Base-by-base conservation (phyloP, 2,329 filamentous ascomycete species). In the Lachnellula arida region DNA sequence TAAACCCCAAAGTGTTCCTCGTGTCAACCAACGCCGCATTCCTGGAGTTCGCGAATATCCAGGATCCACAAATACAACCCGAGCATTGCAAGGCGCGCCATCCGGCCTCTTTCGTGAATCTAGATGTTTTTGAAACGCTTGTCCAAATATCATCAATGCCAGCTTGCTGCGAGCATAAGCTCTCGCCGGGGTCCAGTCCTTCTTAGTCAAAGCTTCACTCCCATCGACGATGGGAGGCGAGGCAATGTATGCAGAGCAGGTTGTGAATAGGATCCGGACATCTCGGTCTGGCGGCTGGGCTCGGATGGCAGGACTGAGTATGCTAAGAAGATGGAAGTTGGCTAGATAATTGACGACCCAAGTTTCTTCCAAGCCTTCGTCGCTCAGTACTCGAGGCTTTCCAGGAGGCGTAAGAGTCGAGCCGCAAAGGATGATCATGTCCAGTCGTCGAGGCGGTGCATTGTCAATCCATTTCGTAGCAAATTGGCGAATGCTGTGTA, bases 401-500 rank as follows among this genome's bases (percentile, higher is more conserved):
- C 85, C 88, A 11, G 81, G 81, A 2, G 90, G 86, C 4, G 87
- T 89, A 63, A 91, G 76, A 0, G 87, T 87, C 46, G 88, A 88
- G 9, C 87, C 94, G 71, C 91, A 96, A 17, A 99, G 79, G 19
- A 99, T 82, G 47, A 99, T 77, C 85, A 93, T 92, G 71, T 99
- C 94, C 6, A 99, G 76, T 48, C 95, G 80, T 55, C 95, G 81
- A 8, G 92, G 90, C 2, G 94, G 93, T 22, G 89, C 83, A 71
- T 97, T 97, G 72, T 99, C 93, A 63, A 99, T 91, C 93, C 95
- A 99, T 76, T 91, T 93, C 0, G 94, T 99, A 12, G 94, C 94
- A 71, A 99, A 99, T 60, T 86, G 81, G 40, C 94, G 88, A 65
- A 99, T 87, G 71, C 89, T 95, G 71, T 96, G 85, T n/a, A 99